phyloP scores from a whole-genome alignment of 768 basidiomycete genomes.

The Termitomyces titanicus region DNA sequence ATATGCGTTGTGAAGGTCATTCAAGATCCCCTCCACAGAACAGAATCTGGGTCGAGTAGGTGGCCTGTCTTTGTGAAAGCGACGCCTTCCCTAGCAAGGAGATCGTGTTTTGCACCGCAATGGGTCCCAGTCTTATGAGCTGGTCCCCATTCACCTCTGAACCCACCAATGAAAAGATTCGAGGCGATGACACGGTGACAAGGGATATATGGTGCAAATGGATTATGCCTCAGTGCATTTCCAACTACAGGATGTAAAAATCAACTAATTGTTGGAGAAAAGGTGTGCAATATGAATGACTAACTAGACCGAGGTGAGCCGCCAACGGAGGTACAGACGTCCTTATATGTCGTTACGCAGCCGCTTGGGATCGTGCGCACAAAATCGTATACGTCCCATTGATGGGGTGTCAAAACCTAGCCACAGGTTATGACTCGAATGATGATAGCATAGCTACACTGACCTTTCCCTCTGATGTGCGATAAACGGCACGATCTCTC shows the following conservation, averaged over 20 bases:
- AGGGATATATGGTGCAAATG: slow-evolving; percentile 64
- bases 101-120: slow-evolving; percentile 43
- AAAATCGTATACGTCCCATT: slow-evolving; percentile 62
- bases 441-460: neutral
- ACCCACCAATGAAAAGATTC: slow-evolving; percentile 58
- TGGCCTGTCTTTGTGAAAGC: slow-evolving; percentile 42
- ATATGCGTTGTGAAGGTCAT: neutral
- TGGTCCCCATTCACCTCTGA: slow-evolving; percentile 57
- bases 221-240: slow-evolving; percentile 57
- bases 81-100: slow-evolving; percentile 54
- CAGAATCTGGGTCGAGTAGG: slow-evolving; percentile 21
- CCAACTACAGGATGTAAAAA: slow-evolving; percentile 43
- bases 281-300: slow-evolving; percentile 14
- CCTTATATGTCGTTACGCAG: slow-evolving; percentile 55
- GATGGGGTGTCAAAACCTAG: slow-evolving; percentile 49
- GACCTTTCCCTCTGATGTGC: slow-evolving; percentile 34
- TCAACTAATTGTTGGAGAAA: neutral
- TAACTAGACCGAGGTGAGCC: slow-evolving; percentile 66
- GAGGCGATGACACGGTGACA: slow-evolving; percentile 71
- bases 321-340: slow-evolving; percentile 44
- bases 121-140: slow-evolving; percentile 37
- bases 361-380: slow-evolving; percentile 44
- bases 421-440: neutral
- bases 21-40: slow-evolving; percentile 20
- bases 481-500: slow-evolving; percentile 26